Evolutionary conservation across 108 stramenopile genomes (phyloP).

Genomic region (Cylindrotheca fusiformis): DNA sequence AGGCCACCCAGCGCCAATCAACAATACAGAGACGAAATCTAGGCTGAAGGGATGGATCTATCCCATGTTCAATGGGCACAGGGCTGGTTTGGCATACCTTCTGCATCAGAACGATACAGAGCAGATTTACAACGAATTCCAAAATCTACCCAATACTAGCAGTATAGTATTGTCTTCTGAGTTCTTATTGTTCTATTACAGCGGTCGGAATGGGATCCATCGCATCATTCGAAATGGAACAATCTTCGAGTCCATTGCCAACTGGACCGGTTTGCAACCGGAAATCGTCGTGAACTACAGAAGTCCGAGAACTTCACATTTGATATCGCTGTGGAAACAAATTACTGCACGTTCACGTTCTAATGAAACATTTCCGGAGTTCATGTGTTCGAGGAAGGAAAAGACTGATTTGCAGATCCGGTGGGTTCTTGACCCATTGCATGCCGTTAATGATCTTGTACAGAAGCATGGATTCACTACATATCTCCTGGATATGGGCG

Average conservation of each 20-base stretch:
- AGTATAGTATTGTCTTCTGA: constrained; percentile 1
- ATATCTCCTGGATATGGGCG: constrained; percentile 4
- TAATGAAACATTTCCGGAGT: not conserved
- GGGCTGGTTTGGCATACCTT: not conserved
- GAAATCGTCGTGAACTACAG: not conserved
- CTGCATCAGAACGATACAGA: not conserved
- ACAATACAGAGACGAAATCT: not conserved
- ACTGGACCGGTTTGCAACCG: constrained; percentile 2
- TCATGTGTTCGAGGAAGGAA: not conserved
- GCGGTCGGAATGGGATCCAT: too few relatives aligned
- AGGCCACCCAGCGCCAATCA: too few relatives aligned
- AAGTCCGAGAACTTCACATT: not conserved
- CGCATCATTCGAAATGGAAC: too few relatives aligned
- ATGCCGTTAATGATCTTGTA: not conserved
- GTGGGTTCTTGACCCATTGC: not conserved
- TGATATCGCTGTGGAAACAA: constrained; percentile 8
- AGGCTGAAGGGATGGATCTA: constrained; percentile 5
- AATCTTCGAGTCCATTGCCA: not conserved
- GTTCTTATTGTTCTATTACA: not conserved
- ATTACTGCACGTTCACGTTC: not conserved
- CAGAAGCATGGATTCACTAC: not conserved
- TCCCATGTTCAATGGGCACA: not conserved
- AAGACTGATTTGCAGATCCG: not conserved
- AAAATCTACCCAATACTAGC: not conserved
- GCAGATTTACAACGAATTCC: not conserved